A percentile compares a stretch with the other conserved stretches of the same genome.
phyloP scores from a whole-genome alignment of 805 yeast genomes.

The Teunomyces gatunensis region DNA sequence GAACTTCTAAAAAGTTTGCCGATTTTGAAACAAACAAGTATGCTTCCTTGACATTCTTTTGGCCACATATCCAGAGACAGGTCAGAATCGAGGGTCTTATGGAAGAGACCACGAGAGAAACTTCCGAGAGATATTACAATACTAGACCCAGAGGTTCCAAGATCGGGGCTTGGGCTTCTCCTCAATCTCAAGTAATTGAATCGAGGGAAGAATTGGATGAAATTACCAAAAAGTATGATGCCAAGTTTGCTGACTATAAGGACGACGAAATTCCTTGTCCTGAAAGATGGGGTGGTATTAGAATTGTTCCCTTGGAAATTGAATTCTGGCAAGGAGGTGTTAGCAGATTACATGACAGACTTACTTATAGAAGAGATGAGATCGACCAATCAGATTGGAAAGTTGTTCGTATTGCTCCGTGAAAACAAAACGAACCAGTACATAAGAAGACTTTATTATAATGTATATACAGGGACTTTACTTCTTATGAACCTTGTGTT shows the following conservation, averaged over 20 bases:
- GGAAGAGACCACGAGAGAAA: conserved; percentile 70
- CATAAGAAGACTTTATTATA: background rate
- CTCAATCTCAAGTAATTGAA: conserved; percentile 66
- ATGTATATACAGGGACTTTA: conserved; percentile 7
- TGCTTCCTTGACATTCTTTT: conserved; percentile 85
- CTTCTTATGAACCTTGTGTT: conserved; percentile 19
- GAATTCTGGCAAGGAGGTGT: conserved; percentile 98
- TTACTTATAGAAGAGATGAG: conserved; percentile 61
- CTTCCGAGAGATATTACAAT: conserved; percentile 71
- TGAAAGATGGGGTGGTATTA: conserved; percentile 92
- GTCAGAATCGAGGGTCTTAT: conserved; percentile 88
- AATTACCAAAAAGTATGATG: conserved; percentile 44
- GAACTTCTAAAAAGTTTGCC: conserved; percentile 71
- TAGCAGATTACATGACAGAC: conserved; percentile 86
- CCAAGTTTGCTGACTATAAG: conserved; percentile 53
- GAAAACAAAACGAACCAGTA: background rate
- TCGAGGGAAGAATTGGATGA: conserved; percentile 63
- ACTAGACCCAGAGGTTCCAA: conserved; percentile 91
- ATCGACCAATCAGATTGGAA: conserved; percentile 54
- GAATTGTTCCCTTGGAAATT: conserved; percentile 82
- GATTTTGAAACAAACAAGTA: conserved; percentile 72
- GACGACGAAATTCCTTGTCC: conserved; percentile 83
- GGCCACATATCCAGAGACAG: conserved; percentile 89
- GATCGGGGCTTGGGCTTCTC: conserved; percentile 96
- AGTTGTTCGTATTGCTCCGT: conserved; percentile 72